A percentile compares a stretch with the other conserved stretches of the same genome.
Evolutionary conservation across 176 grass and related monocot species (phyloP).

Genomic region (Paspalum vaginatum): DNA sequence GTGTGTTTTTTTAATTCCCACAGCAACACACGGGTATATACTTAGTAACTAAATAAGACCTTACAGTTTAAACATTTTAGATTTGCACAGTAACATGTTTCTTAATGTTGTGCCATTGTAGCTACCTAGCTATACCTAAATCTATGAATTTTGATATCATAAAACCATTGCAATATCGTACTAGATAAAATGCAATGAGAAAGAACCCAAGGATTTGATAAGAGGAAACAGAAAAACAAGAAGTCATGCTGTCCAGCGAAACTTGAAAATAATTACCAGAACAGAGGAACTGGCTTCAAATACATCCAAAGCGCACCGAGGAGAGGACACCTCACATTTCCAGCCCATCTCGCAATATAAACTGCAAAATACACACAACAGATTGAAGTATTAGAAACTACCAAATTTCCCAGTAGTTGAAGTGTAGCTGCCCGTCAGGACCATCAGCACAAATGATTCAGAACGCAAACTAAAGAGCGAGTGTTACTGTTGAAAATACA

Average conservation of each 20-base stretch:
- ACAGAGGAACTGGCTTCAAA: background rate
- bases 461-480: background rate
- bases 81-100: background rate
- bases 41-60: background rate
- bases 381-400: background rate
- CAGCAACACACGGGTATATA: too few relatives aligned
- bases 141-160: background rate
- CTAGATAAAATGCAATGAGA: background rate
- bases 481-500: background rate
- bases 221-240: background rate
- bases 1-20: too few relatives aligned
- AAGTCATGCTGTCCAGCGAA: background rate
- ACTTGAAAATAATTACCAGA: conserved; percentile 39
- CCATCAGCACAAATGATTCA: background rate
- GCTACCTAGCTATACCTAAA: background rate
- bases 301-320: background rate
- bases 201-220: conserved; percentile 3
- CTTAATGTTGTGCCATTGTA: background rate
- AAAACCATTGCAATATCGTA: background rate
- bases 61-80: background rate
- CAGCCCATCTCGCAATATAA: conserved; percentile 35
- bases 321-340: background rate
- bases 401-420: background rate
- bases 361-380: background rate
- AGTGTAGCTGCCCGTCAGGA: background rate